Conservation (phyloP, 1,284 basidiomycete species). For the Sporisorium scitamineum region DNA sequence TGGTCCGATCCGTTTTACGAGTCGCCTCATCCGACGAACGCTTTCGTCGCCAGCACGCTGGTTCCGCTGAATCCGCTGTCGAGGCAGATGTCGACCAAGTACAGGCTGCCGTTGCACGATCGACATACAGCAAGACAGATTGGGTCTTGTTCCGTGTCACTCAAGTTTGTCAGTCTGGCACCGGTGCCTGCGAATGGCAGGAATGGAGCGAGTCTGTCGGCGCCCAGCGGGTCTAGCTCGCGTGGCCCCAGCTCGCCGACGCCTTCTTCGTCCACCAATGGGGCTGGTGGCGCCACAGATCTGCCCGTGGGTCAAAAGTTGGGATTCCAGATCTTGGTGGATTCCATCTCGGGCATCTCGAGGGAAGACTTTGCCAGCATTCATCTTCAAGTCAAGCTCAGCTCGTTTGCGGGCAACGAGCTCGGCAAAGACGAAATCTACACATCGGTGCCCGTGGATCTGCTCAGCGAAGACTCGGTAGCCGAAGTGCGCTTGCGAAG, state of each 20-base stretch:
- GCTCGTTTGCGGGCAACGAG: conserved; percentile 53
- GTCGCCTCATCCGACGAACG: conserved; percentile 72
- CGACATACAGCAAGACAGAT: conserved; percentile 44
- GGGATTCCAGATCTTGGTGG: conserved; percentile 57
- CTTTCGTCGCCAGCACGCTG: conserved; percentile 84
- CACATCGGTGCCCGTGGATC: conserved; percentile 56
- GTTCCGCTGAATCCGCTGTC: conserved; percentile 85
- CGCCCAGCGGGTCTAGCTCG: conserved; percentile 21
- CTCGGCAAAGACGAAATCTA: conserved; percentile 54
- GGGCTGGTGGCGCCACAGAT: conserved; percentile 13
- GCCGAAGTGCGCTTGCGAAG: conserved; percentile 50
- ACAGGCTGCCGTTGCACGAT: conserved; percentile 49
- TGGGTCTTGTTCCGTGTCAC: conserved; percentile 48
- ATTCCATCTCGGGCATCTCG: conserved; percentile 53
- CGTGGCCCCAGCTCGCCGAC: conserved; percentile 34
- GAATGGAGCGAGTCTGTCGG: conserved; percentile 22
- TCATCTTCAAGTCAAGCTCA: conserved; percentile 60
- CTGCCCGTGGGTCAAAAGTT: conserved; percentile 55
- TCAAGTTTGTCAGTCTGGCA: conserved; percentile 61
- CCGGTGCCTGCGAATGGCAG: conserved; percentile 15
- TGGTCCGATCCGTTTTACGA: conserved; percentile 89
- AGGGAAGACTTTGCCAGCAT: conserved; percentile 41
- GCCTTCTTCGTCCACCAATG: conserved; percentile 22
- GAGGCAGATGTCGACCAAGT: conserved; percentile 72
- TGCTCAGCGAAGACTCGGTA: conserved; percentile 29